A percentile compares a stretch with the other conserved stretches of the same genome.
These are phyloP conservation scores for Xerocomus spinulosus DNA, from an alignment of 768 basidiomycete genomes.

Conservation along the genomic window DNA sequence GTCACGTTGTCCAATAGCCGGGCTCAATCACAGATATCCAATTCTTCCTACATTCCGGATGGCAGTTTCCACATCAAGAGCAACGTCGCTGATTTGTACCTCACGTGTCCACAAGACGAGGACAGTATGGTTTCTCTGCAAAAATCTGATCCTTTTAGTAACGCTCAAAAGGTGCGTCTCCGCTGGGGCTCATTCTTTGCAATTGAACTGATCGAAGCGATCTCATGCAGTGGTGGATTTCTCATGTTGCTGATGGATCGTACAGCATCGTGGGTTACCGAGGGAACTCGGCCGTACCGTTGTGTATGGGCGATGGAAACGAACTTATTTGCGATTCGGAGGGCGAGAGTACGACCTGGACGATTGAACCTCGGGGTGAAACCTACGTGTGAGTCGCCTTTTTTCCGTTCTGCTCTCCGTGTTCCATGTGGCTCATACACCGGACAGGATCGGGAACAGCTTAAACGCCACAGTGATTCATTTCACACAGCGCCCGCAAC, in stretches of 20 bases:
- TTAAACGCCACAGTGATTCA: conserved; percentile 8
- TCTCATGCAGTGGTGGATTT: conserved; percentile 1
- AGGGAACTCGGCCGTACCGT: neutral
- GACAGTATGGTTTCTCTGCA: conserved; percentile 4
- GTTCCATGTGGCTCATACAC: no score
- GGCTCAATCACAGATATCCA: neutral
- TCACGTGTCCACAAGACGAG: conserved; percentile 3
- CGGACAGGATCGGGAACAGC: conserved; percentile 5
- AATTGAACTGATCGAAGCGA: neutral
- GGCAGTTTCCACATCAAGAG: conserved; percentile 4
- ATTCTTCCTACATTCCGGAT: neutral
- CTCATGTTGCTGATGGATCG: neutral
- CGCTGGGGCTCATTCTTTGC: neutral
- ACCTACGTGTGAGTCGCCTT: neutral
- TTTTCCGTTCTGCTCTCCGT: neutral
- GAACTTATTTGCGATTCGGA: conserved; percentile 3
- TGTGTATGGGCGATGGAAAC: conserved; percentile 2
- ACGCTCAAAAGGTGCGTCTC: conserved; percentile 1
- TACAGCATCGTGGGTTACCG: conserved; percentile 3
- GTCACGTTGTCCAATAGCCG: neutral
- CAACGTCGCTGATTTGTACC: neutral
- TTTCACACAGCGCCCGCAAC: neutral
- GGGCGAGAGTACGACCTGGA: conserved; percentile 1
- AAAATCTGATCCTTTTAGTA: neutral
- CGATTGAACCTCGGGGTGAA: conserved; percentile 1